phyloP scores from a whole-genome alignment of 2,329 filamentous ascomycete genomes.

The Colletotrichum sp. region DNA sequence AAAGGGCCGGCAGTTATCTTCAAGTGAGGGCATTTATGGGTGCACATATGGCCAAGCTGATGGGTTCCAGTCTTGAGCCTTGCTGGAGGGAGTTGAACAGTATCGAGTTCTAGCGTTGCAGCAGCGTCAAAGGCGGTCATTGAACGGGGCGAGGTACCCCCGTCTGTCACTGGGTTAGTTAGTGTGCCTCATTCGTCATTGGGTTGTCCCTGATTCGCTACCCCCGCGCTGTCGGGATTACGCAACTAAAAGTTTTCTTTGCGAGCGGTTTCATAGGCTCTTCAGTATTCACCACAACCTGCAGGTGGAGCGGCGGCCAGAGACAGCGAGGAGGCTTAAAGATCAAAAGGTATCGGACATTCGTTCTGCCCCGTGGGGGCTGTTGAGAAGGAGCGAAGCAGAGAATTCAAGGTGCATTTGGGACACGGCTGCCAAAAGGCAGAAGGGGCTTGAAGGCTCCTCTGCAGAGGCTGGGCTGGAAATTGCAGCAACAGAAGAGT shows the following conservation, averaged over 20 bases:
- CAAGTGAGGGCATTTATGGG: background rate
- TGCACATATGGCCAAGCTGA: background rate
- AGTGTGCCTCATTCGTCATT: conserved; percentile 9
- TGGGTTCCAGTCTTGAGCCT: background rate
- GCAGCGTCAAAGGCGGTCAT: conserved; percentile 2
- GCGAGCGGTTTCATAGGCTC: background rate
- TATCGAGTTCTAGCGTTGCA: background rate
- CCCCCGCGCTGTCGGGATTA: background rate
- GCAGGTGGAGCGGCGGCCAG: background rate
- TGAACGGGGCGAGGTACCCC: background rate
- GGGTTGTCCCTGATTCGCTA: conserved; percentile 9
- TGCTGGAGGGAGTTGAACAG: background rate
- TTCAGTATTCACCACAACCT: background rate
- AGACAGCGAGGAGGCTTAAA: background rate
- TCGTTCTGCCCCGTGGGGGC: background rate
- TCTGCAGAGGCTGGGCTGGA: background rate
- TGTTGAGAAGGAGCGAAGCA: background rate
- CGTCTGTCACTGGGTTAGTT: background rate
- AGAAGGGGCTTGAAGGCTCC: background rate
- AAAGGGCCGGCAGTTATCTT: background rate
- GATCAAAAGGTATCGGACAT: background rate
- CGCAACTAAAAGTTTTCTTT: conserved; percentile 11
- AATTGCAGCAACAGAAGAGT: background rate
- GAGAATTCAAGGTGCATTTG: background rate
- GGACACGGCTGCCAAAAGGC: background rate